A percentile compares a stretch with the other conserved stretches of the same genome.
Evolutionary conservation across 2,329 filamentous ascomycete species (phyloP).

Genomic region (Fusarium nurragi): DNA sequence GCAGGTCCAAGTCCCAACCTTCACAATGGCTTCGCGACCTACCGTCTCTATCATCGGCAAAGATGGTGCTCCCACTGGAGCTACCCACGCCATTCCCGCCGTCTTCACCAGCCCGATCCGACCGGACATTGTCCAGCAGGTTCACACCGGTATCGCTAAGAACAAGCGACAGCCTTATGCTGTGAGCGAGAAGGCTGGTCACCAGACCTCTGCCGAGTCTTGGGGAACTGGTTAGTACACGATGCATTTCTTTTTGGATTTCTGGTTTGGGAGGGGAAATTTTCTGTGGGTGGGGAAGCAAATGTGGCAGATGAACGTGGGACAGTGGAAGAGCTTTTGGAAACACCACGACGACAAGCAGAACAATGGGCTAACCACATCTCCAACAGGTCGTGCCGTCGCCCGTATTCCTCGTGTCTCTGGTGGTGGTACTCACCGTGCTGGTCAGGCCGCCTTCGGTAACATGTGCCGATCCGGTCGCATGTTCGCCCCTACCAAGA

Average conservation of each 20-base stretch:
- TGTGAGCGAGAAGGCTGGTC: slow-evolving; percentile 99
- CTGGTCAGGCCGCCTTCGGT: slow-evolving; percentile 99
- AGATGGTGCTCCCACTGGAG: slow-evolving; percentile 91
- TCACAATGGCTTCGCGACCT: slow-evolving; percentile 92
- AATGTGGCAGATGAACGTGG: background rate
- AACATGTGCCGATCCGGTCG: slow-evolving; percentile 99
- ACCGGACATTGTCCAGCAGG: slow-evolving; percentile 98
- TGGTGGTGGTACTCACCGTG: slow-evolving; percentile 99
- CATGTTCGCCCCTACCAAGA: slow-evolving; percentile 99
- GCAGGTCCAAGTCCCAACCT: slow-evolving; percentile 52
- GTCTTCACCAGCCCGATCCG: slow-evolving; percentile 98
- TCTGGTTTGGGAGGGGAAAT: slow-evolving; percentile 20
- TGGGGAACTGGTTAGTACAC: slow-evolving; percentile 93
- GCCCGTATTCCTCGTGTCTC: slow-evolving; percentile 99
- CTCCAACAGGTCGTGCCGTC: slow-evolving; percentile 85
- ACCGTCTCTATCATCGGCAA: slow-evolving; percentile 97
- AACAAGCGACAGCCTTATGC: slow-evolving; percentile 99
- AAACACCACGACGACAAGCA: background rate
- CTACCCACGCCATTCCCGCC: slow-evolving; percentile 90
- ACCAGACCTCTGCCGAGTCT: slow-evolving; percentile 99
- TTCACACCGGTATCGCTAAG: slow-evolving; percentile 99
- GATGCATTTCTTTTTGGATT: slow-evolving; percentile 18
- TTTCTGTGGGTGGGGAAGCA: slow-evolving; percentile 29
- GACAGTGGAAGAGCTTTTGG: background rate
- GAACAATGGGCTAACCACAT: slow-evolving; percentile 39